phyloP scores from a whole-genome alignment of 768 basidiomycete species.

The Trametes meyenii region DNA sequence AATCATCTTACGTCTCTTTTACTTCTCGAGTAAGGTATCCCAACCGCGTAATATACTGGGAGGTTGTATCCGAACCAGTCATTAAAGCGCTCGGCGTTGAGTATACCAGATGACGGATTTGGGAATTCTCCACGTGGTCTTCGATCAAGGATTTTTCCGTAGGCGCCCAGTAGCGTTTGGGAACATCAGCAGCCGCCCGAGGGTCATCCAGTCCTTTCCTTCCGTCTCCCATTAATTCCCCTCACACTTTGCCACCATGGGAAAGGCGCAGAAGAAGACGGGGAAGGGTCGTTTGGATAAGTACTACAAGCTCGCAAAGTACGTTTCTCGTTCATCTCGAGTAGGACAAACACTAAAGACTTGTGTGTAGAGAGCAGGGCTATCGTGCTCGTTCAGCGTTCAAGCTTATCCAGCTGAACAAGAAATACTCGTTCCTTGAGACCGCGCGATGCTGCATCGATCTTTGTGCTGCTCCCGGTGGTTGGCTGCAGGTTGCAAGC shows the following conservation, averaged over 20 bases:
- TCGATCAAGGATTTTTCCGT: slow-evolving; percentile 23
- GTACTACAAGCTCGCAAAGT: slow-evolving; percentile 97
- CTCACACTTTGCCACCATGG: slow-evolving; percentile 29
- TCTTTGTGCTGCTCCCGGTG: slow-evolving; percentile 97
- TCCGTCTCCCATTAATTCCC: background rate
- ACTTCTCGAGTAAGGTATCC: no score
- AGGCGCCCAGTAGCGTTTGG: slow-evolving; percentile 1
- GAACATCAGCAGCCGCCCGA: background rate
- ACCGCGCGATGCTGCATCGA: slow-evolving; percentile 92
- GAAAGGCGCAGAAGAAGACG: slow-evolving; percentile 84
- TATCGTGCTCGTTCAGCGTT: slow-evolving; percentile 99
- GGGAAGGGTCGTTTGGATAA: slow-evolving; percentile 96
- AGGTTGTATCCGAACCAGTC: no score
- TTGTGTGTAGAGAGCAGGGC: slow-evolving; percentile 83
- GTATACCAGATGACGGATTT: background rate
- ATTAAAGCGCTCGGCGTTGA: slow-evolving; percentile 15
- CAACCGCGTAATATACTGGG: no score
- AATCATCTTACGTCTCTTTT: no score
- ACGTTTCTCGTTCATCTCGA: slow-evolving; percentile 16
- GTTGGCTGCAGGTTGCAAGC: slow-evolving; percentile 98
- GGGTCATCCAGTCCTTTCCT: background rate
- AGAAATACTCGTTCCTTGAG: slow-evolving; percentile 93
- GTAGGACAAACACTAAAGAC: background rate
- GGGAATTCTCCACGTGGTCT: background rate
- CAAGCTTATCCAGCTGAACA: slow-evolving; percentile 98